Evolutionary conservation across 1,139 yeast genomes (phyloP).

Genomic region (Hemisphaericaspora xylofermentans): DNA sequence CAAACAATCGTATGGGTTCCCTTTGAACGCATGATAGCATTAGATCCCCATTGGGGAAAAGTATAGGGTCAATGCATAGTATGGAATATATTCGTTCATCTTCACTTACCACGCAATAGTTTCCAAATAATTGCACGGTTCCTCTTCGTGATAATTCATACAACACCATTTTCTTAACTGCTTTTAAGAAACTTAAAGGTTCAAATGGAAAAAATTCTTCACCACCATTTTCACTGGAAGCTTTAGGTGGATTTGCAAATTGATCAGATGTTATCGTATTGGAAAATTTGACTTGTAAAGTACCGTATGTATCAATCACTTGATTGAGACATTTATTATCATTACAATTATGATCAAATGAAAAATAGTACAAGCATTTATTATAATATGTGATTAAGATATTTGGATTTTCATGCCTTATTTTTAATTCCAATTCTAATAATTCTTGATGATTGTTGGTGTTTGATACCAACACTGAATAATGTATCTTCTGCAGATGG

Average conservation of each 20-base stretch:
- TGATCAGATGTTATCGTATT: constrained; percentile 29
- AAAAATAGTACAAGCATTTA: constrained; percentile 58
- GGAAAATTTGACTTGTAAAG: constrained; percentile 31
- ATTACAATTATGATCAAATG: constrained; percentile 41
- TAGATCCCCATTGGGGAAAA: constrained; percentile 53
- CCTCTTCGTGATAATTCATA: constrained; percentile 43
- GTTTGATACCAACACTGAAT: constrained; percentile 33
- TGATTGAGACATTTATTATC: constrained; percentile 24
- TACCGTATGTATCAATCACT: constrained; percentile 33
- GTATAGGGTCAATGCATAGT: constrained; percentile 55
- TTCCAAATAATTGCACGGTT: constrained; percentile 52
- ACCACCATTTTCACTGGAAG: constrained; percentile 6
- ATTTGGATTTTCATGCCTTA: constrained; percentile 52
- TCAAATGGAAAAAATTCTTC: constrained; percentile 38
- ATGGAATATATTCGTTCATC: constrained; percentile 19
- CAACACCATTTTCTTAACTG: constrained; percentile 56
- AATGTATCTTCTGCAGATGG: constrained; percentile 33
- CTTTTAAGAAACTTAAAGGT: constrained; percentile 57
- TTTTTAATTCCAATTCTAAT: constrained; percentile 57
- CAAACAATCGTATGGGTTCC: constrained; percentile 30
- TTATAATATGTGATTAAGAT: constrained; percentile 59
- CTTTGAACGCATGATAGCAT: constrained; percentile 30
- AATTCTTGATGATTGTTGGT: constrained; percentile 39
- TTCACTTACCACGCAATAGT: constrained; percentile 38
- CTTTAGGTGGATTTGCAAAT: constrained; percentile 22